Percentiles rank a stretch among this genome's conserved stretches.
These are phyloP conservation scores for Sporothrix globosa DNA, from an alignment of 2,329 filamentous ascomycete genomes.

Conservation along the genomic window DNA sequence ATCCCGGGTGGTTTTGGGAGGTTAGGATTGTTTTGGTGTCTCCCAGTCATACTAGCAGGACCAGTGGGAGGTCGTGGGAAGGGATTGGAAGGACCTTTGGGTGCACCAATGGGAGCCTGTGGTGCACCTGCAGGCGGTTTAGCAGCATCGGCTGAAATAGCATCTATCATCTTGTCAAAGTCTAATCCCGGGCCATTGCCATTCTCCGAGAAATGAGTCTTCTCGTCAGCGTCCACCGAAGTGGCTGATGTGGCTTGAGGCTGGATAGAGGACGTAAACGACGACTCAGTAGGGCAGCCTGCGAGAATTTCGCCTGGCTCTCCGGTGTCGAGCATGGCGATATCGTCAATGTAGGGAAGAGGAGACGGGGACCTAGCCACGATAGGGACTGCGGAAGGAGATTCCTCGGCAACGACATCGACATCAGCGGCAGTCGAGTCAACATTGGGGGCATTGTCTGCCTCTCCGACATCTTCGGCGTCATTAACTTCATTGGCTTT, in stretches of 20 bases:
- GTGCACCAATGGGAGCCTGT: slow-evolving; percentile 26
- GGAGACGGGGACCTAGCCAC: neutral
- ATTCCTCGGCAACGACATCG: slow-evolving; percentile 8
- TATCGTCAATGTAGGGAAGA: slow-evolving; percentile 31
- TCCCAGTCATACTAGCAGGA: slow-evolving; percentile 32
- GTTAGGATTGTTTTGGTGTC: slow-evolving; percentile 25
- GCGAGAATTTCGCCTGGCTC: slow-evolving; percentile 24
- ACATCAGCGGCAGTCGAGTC: neutral
- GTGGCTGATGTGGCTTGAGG: neutral
- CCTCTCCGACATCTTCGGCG: neutral
- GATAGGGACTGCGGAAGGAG: neutral
- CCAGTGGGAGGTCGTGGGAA: slow-evolving; percentile 30
- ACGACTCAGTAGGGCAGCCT: slow-evolving; percentile 7
- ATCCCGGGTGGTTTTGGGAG: slow-evolving; percentile 31
- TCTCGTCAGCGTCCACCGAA: neutral
- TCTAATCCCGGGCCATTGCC: slow-evolving; percentile 38
- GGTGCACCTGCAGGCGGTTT: slow-evolving; percentile 28
- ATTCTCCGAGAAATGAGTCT: slow-evolving; percentile 23
- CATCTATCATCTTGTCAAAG: slow-evolving; percentile 46
- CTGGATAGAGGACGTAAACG: slow-evolving; percentile 25
- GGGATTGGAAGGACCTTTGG: slow-evolving; percentile 35
- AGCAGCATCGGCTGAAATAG: slow-evolving; percentile 42
- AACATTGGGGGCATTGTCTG: neutral
- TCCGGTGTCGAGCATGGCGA: slow-evolving; percentile 32
- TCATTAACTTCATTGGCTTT: neutral